phyloP scores from a whole-genome alignment of 1,284 basidiomycete species.

The Cronartium quercuum region DNA sequence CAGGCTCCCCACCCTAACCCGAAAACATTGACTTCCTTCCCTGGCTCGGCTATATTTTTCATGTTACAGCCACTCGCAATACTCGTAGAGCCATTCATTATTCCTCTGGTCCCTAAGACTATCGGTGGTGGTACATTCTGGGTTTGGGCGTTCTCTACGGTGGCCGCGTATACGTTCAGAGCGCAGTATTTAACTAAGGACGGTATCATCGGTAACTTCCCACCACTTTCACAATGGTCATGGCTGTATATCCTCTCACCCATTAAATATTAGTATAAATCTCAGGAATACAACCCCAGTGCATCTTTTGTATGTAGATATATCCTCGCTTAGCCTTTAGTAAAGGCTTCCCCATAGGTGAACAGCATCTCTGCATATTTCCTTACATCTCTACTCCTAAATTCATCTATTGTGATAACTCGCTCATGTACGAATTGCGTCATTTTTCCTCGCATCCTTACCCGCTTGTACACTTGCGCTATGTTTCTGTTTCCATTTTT shows the following conservation, averaged over 20 bases:
- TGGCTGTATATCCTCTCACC: background rate
- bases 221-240: background rate
- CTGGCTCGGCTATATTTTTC: background rate
- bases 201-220: background rate
- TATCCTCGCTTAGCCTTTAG: too few species aligned
- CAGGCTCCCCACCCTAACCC: background rate
- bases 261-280: background rate
- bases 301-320: too few species aligned
- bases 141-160: background rate
- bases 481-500: too few species aligned
- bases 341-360: too few species aligned
- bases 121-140: background rate
- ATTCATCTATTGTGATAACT: too few species aligned
- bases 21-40: background rate
- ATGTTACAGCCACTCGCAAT: background rate
- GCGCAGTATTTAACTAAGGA: background rate
- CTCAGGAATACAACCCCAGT: too few species aligned
- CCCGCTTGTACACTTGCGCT: too few species aligned
- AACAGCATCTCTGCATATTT: too few species aligned
- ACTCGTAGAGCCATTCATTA: conserved; percentile 2
- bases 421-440: too few species aligned
- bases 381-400: too few species aligned
- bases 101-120: background rate
- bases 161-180: background rate
- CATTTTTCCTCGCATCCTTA: too few species aligned